A percentile compares a stretch with the other conserved stretches of the same genome.
phyloP scores from a whole-genome alignment of 805 yeast genomes.

The Teunomyces atbi region DNA sequence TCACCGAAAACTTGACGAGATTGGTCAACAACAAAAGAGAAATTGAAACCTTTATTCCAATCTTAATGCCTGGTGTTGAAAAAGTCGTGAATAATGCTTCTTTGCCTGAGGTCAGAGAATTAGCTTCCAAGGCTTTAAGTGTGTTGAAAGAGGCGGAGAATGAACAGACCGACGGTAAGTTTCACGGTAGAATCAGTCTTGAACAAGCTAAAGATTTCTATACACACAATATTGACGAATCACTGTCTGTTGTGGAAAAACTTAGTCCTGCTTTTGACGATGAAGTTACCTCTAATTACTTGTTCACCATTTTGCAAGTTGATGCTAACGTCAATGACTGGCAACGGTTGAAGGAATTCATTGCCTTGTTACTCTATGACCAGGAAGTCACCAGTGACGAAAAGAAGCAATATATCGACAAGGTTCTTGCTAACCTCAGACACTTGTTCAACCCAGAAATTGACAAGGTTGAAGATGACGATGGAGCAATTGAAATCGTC shows the following conservation, averaged over 20 bases:
- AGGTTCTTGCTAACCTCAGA: slow-evolving; percentile 49
- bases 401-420: slow-evolving; percentile 41
- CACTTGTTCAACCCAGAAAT: slow-evolving; percentile 47
- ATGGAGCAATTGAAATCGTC: slow-evolving; percentile 87
- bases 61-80: slow-evolving; percentile 85
- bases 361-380: slow-evolving; percentile 31
- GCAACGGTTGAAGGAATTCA: slow-evolving; percentile 53
- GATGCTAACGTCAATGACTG: slow-evolving; percentile 47
- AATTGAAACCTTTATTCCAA: slow-evolving; percentile 83
- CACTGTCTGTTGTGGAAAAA: slow-evolving; percentile 12
- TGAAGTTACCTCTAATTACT: slow-evolving; percentile 44
- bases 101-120: slow-evolving; percentile 91
- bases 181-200: slow-evolving; percentile 67
- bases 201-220: slow-evolving; percentile 52
- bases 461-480: slow-evolving; percentile 53
- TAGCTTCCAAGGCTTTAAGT: slow-evolving; percentile 80
- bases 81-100: slow-evolving; percentile 89
- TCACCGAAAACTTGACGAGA: slow-evolving; percentile 92
- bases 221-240: slow-evolving; percentile 17
- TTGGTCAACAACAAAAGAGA: slow-evolving; percentile 91
- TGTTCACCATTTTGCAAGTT: slow-evolving; percentile 39
- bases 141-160: slow-evolving; percentile 81
- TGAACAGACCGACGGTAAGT: slow-evolving; percentile 65
- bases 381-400: slow-evolving; percentile 25
- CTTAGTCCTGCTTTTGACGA: slow-evolving; percentile 25